Evolutionary conservation across 1,284 basidiomycete species (phyloP).

Genomic region (Ceratobasidium sp.): DNA sequence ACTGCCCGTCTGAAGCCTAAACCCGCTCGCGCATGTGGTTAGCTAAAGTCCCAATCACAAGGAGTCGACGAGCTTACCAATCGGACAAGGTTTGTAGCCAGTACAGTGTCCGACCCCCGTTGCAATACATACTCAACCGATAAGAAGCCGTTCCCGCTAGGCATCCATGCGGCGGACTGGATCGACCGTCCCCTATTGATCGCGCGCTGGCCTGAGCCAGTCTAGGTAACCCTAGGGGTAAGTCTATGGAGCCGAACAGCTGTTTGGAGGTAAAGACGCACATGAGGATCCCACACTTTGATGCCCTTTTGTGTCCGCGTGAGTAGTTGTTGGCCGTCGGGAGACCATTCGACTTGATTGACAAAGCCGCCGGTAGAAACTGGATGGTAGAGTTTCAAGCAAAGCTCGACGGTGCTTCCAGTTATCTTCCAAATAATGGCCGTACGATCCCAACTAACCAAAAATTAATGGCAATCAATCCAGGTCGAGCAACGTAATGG

Average conservation of each 20-base stretch:
- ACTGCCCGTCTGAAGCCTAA: conserved; percentile 68
- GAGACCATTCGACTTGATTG: conserved; percentile 79
- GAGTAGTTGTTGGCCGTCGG: conserved; percentile 45
- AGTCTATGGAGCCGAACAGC: background rate
- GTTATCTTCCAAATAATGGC: conserved; percentile 76
- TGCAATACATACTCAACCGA: conserved; percentile 44
- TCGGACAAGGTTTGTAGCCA: conserved; percentile 3
- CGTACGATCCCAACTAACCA: conserved; percentile 78
- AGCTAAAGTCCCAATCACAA: no score
- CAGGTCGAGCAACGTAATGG: conserved; percentile 18
- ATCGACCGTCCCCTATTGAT: conserved; percentile 73
- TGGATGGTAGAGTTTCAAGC: conserved; percentile 61
- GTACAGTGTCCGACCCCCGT: background rate
- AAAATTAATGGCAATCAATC: conserved; percentile 35
- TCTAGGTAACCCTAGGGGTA: conserved; percentile 59
- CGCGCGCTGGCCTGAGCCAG: conserved; percentile 77
- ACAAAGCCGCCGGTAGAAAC: conserved; percentile 76
- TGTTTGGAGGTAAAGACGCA: conserved; percentile 50
- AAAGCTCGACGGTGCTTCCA: conserved; percentile 56
- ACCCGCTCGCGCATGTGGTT: background rate
- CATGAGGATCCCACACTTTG: conserved; percentile 81
- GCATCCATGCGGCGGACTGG: conserved; percentile 80
- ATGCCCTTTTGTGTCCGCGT: conserved; percentile 65
- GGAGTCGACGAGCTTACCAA: background rate
- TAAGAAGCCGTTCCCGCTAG: conserved; percentile 67